Evolutionary conservation across 768 basidiomycete genomes (phyloP).

Genomic region (Leccinum rimulosum): DNA sequence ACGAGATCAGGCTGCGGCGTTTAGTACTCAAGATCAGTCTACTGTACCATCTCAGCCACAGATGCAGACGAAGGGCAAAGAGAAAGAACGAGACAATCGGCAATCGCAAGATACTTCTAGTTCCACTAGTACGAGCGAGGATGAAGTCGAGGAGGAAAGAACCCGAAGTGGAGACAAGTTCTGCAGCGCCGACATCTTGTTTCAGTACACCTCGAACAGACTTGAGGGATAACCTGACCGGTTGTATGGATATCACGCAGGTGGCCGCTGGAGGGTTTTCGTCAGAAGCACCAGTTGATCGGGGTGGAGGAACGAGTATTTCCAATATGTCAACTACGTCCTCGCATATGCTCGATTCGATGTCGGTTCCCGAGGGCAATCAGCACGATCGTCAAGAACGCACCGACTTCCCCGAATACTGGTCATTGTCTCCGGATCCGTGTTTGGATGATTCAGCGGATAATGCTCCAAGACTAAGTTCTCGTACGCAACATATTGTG

Average conservation of each 20-base stretch:
- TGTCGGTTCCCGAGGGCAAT: not conserved
- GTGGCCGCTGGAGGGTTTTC: not conserved
- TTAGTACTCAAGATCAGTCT: conserved; percentile 37
- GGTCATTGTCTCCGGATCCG: not conserved
- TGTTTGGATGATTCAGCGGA: conserved; percentile 8
- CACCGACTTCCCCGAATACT: not conserved
- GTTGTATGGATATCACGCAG: not conserved
- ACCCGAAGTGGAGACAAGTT: conserved; percentile 2
- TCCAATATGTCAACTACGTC: not conserved
- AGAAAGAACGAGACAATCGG: conserved; percentile 15
- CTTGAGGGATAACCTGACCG: not conserved
- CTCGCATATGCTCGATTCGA: conserved; percentile 9
- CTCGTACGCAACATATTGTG: not conserved
- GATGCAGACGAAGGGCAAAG: conserved; percentile 17
- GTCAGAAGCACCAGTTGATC: conserved; percentile 19
- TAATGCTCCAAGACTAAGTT: conserved; percentile 18
- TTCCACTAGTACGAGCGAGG: conserved; percentile 6
- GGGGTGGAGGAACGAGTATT: conserved; percentile 14
- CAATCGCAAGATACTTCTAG: conserved; percentile 3
- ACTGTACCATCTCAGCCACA: not conserved
- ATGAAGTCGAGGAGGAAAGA: conserved; percentile 9
- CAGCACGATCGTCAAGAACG: not conserved
- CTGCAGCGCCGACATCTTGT: conserved; percentile 7
- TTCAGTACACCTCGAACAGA: conserved; percentile 19
- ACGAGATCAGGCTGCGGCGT: conserved; percentile 68